Base-by-base conservation (phyloP, 2,329 filamentous ascomycete genomes). In the Chaetomium olivaceum region DNA sequence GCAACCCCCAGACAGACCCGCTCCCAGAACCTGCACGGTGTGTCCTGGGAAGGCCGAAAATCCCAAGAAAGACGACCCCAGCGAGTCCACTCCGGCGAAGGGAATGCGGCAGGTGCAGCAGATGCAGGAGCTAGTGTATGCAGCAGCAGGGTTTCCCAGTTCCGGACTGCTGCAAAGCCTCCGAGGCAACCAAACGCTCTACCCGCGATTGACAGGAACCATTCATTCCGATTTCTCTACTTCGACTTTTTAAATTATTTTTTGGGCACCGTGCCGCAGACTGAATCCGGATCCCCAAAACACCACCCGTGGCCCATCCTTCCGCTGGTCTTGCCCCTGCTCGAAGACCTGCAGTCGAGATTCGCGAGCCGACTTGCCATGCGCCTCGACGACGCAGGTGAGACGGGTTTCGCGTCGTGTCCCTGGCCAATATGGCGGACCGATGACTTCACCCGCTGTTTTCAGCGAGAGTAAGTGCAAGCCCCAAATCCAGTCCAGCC, bases 371-470 rank as follows among this genome's bases (percentile, higher is more conserved):
- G 27, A 31, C 52, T 31, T 33, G 52, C 64, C 54, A 64, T 57
- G 64, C 61, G 66, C 60, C 66, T 23, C 58, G 58, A 62, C 56
- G 62, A 65, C 62, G 62, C 60, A 54, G 58, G 63, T 73, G 77
- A 70, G 69, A 81, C 82, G 79, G 78, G 80, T 71, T 83, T 85
- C 76, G 83, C 82, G 74, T 81, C 80, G 67, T 87, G 85, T 74
- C 76, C 79, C 59, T 83, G 81, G 84, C 84, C 85, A 60, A 77
- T 87, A 75, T 90, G 87, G 87, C 80, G 78, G 68, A 77, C 85
- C 68, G 87, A 90, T 77, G 87, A 90, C 78, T 85, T 90, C 71
- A 85, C 82, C 52, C 78, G 80, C 61, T 89, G 87, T 76, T 88
- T 89, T 74, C 84, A 84, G 72, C 80, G 83, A 79, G 87, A 92